phyloP scores from a whole-genome alignment of 306 rosid species.

The Medicago arabica region DNA sequence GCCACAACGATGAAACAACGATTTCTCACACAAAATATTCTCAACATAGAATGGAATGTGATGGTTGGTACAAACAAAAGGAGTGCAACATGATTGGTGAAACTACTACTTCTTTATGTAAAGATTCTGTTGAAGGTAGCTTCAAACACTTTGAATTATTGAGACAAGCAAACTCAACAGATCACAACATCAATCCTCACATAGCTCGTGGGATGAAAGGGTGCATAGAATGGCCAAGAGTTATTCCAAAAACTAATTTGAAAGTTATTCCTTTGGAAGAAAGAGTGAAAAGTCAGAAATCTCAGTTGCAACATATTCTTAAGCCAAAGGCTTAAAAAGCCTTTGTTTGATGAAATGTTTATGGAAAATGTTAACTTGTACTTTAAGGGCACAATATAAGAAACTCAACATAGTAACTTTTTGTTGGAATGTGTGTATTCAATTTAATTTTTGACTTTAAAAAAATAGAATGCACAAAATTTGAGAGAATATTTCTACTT shows the following conservation, averaged over 20 bases:
- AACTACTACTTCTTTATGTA: neutral
- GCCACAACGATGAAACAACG: conserved; percentile 7
- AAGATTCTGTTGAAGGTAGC: conserved; percentile 38
- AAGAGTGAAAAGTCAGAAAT: conserved; percentile 63
- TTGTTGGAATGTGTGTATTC: too few species aligned
- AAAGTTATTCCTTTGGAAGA: conserved; percentile 56
- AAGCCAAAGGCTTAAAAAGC: conserved; percentile 46
- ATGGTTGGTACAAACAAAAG: too few species aligned
- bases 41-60: too few species aligned
- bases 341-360: neutral
- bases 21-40: neutral
- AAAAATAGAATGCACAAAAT: too few species aligned
- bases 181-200: conserved; percentile 60
- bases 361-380: too few species aligned
- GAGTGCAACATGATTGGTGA: neutral
- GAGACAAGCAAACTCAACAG: conserved; percentile 33
- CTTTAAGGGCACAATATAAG: too few species aligned
- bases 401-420: too few species aligned
- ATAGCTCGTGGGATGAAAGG: conserved; percentile 71
- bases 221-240: conserved; percentile 65
- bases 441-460: too few species aligned
- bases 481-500: too few species aligned
- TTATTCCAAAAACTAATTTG: conserved; percentile 41
- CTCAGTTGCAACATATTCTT: conserved; percentile 59
- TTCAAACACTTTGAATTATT: conserved; percentile 27